Evolutionary conservation across 2,329 filamentous ascomycete genomes (phyloP).

Genomic region (Scytalidium lignicola): DNA sequence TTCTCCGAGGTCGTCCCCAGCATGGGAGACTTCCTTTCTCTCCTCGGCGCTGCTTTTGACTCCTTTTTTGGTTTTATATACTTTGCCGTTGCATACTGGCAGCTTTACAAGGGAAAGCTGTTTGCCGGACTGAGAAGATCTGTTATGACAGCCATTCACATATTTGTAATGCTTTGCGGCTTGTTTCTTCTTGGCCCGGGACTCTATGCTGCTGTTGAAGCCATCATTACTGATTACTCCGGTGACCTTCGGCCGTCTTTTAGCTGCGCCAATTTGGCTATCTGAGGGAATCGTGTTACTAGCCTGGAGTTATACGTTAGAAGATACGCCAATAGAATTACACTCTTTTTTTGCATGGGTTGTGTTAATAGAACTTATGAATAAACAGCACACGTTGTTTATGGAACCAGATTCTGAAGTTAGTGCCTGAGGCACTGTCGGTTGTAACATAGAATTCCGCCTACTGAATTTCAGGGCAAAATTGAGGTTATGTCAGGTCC

Average conservation of each 20-base stretch:
- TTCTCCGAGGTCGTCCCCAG: conserved; percentile 43
- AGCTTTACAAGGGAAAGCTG: conserved; percentile 35
- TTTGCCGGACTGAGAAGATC: conserved; percentile 31
- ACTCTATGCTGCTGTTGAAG: conserved; percentile 46
- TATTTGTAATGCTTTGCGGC: conserved; percentile 39
- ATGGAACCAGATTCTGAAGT: too few relatives aligned
- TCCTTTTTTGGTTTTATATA: conserved; percentile 47
- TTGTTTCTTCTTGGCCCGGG: conserved; percentile 46
- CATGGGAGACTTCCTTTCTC: conserved; percentile 45
- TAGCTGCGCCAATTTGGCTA: conserved; percentile 41
- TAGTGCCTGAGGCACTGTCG: too few relatives aligned
- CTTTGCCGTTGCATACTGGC: conserved; percentile 44
- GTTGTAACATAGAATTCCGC: too few relatives aligned
- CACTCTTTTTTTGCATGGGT: background rate
- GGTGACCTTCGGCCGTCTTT: conserved; percentile 40
- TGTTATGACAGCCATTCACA: conserved; percentile 39
- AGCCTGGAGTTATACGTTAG: too few relatives aligned
- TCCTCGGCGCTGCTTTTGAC: conserved; percentile 42
- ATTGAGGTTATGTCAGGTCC: too few relatives aligned
- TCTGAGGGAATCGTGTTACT: conserved; percentile 23
- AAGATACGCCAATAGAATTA: background rate
- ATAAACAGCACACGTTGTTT: too few relatives aligned
- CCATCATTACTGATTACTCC: conserved; percentile 45
- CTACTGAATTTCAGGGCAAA: too few relatives aligned
- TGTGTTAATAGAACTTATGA: background rate